Conservation (phyloP, 805 yeast genomes). For the Lachancea kluyveri region DNA sequence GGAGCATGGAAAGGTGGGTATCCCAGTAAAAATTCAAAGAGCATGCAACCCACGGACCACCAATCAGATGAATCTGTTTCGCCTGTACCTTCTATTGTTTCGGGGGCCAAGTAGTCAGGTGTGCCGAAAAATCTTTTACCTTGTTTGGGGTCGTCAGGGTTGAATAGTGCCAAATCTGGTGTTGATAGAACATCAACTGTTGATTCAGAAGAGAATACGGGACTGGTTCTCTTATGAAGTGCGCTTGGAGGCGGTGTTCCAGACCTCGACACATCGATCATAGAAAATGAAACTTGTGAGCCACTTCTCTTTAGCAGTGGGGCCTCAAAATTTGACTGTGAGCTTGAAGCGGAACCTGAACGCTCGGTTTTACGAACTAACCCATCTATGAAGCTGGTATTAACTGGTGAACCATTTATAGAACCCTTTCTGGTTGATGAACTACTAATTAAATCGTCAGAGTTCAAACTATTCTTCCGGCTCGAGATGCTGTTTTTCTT, state of each 20-base stretch:
- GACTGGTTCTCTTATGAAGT: conserved; percentile 28
- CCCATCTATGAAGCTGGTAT: conserved; percentile 2
- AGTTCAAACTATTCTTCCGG: conserved; percentile 6
- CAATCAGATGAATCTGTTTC: conserved; percentile 68
- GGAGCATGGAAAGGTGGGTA: conserved; percentile 90
- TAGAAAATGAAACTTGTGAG: conserved; percentile 26
- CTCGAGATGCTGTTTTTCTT: conserved; percentile 1
- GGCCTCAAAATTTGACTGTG: conserved; percentile 17
- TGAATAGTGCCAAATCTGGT: conserved; percentile 57
- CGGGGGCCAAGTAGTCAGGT: conserved; percentile 97
- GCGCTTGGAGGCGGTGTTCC: conserved; percentile 23
- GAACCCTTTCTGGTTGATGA: conserved; percentile 6
- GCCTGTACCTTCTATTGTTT: conserved; percentile 77
- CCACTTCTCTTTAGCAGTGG: conserved; percentile 24
- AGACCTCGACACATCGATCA: conserved; percentile 23
- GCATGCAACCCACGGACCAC: conserved; percentile 98
- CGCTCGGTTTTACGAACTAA: conserved; percentile 7
- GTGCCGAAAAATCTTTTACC: conserved; percentile 83
- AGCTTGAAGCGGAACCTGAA: conserved; percentile 15
- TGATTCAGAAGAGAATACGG: conserved; percentile 32
- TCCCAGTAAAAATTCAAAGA: conserved; percentile 88
- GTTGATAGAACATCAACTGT: conserved; percentile 14
- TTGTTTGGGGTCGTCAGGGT: conserved; percentile 54
- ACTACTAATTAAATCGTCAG: conserved; percentile 5
- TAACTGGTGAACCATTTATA: conserved; percentile 4